Conservation (phyloP, 2,329 filamentous ascomycete species). For the Pseudodiploospora longispora region DNA sequence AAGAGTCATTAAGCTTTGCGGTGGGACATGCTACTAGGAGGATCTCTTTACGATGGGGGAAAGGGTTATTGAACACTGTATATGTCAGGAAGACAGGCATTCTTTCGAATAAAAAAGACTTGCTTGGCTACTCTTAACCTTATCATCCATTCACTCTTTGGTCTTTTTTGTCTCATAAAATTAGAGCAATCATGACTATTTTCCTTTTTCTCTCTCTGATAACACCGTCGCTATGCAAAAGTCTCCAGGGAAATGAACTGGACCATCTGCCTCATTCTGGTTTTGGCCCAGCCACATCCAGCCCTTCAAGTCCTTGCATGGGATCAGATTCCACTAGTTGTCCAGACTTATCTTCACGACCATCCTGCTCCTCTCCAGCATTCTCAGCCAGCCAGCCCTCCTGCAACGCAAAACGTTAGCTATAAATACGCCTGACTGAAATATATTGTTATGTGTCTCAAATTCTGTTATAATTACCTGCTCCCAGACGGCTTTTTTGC, state of each 20-base stretch:
- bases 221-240: constrained; percentile 42
- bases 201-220: constrained; percentile 14
- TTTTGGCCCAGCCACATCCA: constrained; percentile 91
- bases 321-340: constrained; percentile 63
- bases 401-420: constrained; percentile 34
- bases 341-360: constrained; percentile 13
- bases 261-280: constrained; percentile 45
- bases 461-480: constrained; percentile 54
- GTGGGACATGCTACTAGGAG: neutral
- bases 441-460: neutral
- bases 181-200: constrained; percentile 7
- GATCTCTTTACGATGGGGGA: constrained; percentile 1
- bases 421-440: neutral
- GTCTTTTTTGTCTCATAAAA: constrained; percentile 5
- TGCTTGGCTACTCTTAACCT: constrained; percentile 6
- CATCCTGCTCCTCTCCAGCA: constrained; percentile 69
- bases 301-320: constrained; percentile 89
- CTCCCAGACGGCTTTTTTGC: constrained; percentile 93
- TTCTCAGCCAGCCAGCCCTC: constrained; percentile 90
- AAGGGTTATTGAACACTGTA: constrained; percentile 10
- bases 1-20: neutral
- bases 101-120: constrained; percentile 9
- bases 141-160: neutral
- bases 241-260: constrained; percentile 13
- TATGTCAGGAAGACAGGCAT: constrained; percentile 10